Evolutionary conservation across 352 stramenopile genomes (phyloP).

Genomic region (Pythium vanterpoolii): DNA sequence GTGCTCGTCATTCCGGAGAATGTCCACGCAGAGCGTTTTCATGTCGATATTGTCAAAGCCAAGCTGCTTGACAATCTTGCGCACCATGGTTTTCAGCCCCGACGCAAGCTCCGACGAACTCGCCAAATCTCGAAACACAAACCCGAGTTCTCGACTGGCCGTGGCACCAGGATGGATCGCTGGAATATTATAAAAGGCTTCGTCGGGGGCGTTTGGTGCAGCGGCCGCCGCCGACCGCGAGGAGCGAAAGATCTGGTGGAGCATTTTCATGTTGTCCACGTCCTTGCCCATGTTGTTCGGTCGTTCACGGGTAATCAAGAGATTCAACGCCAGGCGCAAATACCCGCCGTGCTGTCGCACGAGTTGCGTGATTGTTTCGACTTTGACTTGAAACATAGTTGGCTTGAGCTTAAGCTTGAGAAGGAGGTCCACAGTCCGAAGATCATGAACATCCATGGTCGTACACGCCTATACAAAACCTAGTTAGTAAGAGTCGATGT

Average conservation of each 20-base stretch:
- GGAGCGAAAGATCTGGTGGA: slow-evolving; percentile 84
- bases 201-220: slow-evolving; percentile 28
- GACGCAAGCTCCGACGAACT: slow-evolving; percentile 68
- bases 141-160: slow-evolving; percentile 69
- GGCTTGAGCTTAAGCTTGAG: slow-evolving; percentile 87
- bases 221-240: slow-evolving; percentile 28
- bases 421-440: slow-evolving; percentile 65
- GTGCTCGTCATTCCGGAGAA: slow-evolving; percentile 72
- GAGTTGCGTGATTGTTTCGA: slow-evolving; percentile 79
- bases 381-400: slow-evolving; percentile 86
- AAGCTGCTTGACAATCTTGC: slow-evolving; percentile 80
- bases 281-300: slow-evolving; percentile 84
- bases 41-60: slow-evolving; percentile 84
- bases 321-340: slow-evolving; percentile 57
- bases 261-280: slow-evolving; percentile 89
- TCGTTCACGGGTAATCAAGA: slow-evolving; percentile 72
- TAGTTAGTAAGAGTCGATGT: neutral
- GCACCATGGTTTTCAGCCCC: slow-evolving; percentile 82
- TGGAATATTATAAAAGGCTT: slow-evolving; percentile 57
- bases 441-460: slow-evolving; percentile 49
- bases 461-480: slow-evolving; percentile 39
- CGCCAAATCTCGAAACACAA: slow-evolving; percentile 81
- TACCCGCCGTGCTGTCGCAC: slow-evolving; percentile 70
- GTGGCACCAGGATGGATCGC: slow-evolving; percentile 49
- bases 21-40: slow-evolving; percentile 70